These are phyloP conservation scores for Aspergillus pseudoviridinutans DNA, from an alignment of 2,329 filamentous ascomycete species.

Conservation along the genomic window DNA sequence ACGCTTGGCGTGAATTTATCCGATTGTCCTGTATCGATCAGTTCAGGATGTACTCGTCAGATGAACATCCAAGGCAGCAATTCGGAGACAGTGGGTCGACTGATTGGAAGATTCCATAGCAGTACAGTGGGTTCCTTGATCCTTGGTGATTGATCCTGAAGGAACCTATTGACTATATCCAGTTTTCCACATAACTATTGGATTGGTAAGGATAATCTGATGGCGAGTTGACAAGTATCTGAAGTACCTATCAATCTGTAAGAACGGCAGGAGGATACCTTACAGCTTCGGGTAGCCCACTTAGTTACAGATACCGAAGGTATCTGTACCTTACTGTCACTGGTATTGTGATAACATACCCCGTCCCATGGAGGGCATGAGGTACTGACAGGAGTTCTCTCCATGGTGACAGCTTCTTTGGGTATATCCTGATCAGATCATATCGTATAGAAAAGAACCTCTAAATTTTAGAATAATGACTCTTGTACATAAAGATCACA, in stretches of 20 bases:
- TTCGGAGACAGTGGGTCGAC: neutral
- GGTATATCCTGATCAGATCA: too few relatives aligned
- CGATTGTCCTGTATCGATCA: neutral
- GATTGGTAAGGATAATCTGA: neutral
- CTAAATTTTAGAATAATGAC: neutral
- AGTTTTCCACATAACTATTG: neutral
- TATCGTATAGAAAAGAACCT: neutral
- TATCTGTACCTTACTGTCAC: neutral
- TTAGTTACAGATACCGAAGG: neutral
- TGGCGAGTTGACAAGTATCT: neutral
- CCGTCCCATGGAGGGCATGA: neutral
- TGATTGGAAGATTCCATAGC: neutral
- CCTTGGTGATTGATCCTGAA: neutral
- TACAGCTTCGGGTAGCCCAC: neutral
- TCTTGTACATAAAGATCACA: neutral
- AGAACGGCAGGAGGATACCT: too few relatives aligned
- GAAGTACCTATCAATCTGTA: too few relatives aligned
- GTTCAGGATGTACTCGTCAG: neutral
- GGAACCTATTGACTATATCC: neutral
- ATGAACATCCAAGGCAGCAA: neutral
- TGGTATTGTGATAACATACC: neutral
- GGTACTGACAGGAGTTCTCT: neutral
- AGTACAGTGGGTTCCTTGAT: neutral
- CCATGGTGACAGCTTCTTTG: neutral
- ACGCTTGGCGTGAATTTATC: neutral